These are phyloP conservation scores for Uronychia setigera DNA, from an alignment of 73 alveolate genomes.

Conservation along the genomic window DNA sequence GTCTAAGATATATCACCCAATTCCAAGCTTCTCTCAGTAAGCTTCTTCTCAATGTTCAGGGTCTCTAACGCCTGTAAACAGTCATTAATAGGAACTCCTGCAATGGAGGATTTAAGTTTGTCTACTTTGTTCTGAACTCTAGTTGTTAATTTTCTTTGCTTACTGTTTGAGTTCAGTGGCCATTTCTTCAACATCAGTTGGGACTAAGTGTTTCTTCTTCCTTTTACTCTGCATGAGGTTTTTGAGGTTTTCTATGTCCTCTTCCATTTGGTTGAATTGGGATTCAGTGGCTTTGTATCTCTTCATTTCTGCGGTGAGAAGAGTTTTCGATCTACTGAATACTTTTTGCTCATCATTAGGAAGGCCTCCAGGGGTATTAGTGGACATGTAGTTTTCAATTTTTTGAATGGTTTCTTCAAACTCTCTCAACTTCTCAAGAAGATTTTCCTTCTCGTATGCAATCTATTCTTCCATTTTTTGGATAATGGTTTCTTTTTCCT, in stretches of 20 bases:
- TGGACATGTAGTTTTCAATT: not conserved
- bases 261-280: not conserved
- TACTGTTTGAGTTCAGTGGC: not conserved
- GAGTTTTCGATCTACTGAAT: not conserved
- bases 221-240: not conserved
- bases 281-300: not conserved
- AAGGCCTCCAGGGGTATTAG: not conserved
- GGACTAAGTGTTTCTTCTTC: not conserved
- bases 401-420: not conserved
- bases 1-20: not conserved
- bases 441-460: not conserved
- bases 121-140: not conserved
- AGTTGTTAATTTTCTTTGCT: not conserved
- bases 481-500: not conserved
- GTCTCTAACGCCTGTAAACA: not conserved
- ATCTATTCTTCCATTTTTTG: not conserved
- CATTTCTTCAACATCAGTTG: not conserved
- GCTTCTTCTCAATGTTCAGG: not conserved
- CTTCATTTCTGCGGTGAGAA: not conserved
- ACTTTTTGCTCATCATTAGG: not conserved
- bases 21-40: not conserved
- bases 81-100: not conserved
- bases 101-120: not conserved
- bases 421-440: not conserved
- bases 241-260: not conserved